Conservation (phyloP, 495 filamentous ascomycete species). For the Aspergillus incahuasiensis region DNA sequence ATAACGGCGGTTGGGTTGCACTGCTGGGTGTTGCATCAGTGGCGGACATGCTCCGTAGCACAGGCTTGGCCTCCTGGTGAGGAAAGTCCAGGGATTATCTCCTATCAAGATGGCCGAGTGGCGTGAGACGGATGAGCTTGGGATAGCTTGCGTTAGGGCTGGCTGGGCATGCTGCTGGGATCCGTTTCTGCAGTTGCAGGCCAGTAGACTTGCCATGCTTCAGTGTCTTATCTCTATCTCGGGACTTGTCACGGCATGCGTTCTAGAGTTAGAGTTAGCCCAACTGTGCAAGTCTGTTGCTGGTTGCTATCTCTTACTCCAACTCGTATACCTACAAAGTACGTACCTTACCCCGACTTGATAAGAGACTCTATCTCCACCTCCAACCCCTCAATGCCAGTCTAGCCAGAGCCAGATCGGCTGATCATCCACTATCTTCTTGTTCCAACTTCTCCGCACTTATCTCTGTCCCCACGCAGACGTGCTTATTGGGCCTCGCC, state of each 20-base stretch:
- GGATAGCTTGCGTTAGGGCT: conserved; percentile 1
- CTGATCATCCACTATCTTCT: no score
- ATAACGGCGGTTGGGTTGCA: not conserved
- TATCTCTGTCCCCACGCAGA: not conserved
- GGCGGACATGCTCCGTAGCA: no score
- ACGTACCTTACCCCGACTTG: no score
- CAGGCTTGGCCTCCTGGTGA: not conserved
- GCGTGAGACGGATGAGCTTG: not conserved
- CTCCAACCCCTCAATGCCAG: no score
- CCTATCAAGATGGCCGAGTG: not conserved
- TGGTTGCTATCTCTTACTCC: no score
- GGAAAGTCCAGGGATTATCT: not conserved
- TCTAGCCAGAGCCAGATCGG: no score
- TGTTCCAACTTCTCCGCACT: no score
- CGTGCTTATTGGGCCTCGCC: not conserved
- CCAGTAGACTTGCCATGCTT: not conserved
- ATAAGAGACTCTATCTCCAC: no score
- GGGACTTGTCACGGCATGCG: no score
- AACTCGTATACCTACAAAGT: no score
- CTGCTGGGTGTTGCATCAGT: not conserved
- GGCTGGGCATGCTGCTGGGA: not conserved
- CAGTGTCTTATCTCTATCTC: not conserved
- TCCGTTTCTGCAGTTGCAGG: not conserved
- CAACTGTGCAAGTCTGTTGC: no score
- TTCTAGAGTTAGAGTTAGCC: no score